phyloP scores from a whole-genome alignment of 768 basidiomycete genomes.

The Mycena filopes region DNA sequence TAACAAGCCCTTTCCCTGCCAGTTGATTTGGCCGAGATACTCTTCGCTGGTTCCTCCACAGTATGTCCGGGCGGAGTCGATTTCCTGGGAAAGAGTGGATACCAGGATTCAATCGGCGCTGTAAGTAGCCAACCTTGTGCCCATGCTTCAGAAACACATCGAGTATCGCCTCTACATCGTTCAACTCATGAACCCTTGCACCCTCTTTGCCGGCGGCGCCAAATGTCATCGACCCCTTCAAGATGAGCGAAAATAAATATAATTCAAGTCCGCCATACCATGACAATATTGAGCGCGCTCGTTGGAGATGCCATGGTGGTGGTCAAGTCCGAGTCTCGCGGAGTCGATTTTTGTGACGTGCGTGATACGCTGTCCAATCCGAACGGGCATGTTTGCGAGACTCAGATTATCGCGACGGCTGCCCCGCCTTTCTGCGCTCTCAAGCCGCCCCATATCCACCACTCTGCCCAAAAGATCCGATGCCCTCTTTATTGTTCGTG shows the following conservation, averaged over 20 bases:
- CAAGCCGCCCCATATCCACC: slow-evolving; percentile 53
- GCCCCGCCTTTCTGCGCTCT: slow-evolving; percentile 34
- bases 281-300: slow-evolving; percentile 60
- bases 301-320: no score
- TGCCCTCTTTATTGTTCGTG: slow-evolving; percentile 86
- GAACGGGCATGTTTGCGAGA: slow-evolving; percentile 45
- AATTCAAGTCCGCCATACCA: slow-evolving; percentile 45
- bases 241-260: slow-evolving; percentile 1
- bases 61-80: slow-evolving; percentile 65
- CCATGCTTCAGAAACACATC: slow-evolving; percentile 66
- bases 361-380: slow-evolving; percentile 5
- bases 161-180: slow-evolving; percentile 61
- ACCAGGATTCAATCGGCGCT: no score
- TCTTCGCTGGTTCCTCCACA: slow-evolving; percentile 66
- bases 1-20: slow-evolving; percentile 60
- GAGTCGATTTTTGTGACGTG: no score
- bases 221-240: slow-evolving; percentile 65
- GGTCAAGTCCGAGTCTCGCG: no score
- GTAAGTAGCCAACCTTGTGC: slow-evolving; percentile 44
- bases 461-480: slow-evolving; percentile 71
- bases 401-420: slow-evolving; percentile 45
- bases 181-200: slow-evolving; percentile 59
- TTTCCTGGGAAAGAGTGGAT: slow-evolving; percentile 27
- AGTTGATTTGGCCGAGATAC: slow-evolving; percentile 61
- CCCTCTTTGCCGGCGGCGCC: slow-evolving; percentile 60